These are phyloP conservation scores for Citrus trifoliata DNA, from an alignment of 345 rosid species.

Conservation along the genomic window DNA sequence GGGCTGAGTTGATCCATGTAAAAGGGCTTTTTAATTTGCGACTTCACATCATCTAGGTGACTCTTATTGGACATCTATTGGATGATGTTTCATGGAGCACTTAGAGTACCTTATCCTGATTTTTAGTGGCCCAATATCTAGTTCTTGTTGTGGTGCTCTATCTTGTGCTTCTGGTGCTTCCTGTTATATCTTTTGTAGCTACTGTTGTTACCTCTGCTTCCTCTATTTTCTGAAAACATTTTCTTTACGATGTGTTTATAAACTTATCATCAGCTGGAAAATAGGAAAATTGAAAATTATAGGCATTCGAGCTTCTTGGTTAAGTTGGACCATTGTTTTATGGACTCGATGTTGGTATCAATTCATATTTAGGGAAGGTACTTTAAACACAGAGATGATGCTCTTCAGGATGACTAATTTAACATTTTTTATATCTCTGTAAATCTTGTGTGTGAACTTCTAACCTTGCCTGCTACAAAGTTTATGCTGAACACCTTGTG, in stretches of 20 bases:
- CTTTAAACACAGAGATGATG: neutral
- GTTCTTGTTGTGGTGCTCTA: neutral
- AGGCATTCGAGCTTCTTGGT: neutral
- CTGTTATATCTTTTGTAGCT: neutral
- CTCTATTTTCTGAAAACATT: neutral
- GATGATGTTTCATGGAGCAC: neutral
- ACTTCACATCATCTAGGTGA: neutral
- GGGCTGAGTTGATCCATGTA: neutral
- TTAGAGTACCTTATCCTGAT: neutral
- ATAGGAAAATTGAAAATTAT: neutral
- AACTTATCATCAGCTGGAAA: neutral
- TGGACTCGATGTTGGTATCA: neutral
- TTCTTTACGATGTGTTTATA: neutral
- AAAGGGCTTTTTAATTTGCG: neutral
- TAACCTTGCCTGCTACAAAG: neutral
- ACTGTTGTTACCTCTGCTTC: neutral
- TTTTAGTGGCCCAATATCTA: neutral
- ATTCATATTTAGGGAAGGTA: neutral
- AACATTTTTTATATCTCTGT: neutral
- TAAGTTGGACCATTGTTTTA: neutral
- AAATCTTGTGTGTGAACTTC: neutral
- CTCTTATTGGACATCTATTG: neutral
- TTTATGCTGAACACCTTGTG: neutral
- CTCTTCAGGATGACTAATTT: neutral
- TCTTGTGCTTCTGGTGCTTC: neutral